Conservation (phyloP, 2,329 filamentous ascomycete species). For the Immersiporthe knoxdaviesiana region DNA sequence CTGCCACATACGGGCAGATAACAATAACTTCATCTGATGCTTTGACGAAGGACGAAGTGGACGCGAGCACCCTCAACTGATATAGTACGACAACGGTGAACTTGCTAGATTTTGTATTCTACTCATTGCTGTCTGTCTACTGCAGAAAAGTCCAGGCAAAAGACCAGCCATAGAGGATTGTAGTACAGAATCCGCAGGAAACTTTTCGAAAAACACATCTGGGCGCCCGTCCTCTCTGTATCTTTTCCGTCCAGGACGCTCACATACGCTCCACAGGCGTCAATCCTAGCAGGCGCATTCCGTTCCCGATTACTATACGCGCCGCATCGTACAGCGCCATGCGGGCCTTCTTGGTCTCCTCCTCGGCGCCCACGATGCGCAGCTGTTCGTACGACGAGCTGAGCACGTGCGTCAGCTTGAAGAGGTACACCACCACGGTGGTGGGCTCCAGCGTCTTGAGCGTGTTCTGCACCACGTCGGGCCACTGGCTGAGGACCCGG, state of each 20-base stretch:
- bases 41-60: not conserved
- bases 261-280: conserved; percentile 69
- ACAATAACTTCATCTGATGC: not conserved
- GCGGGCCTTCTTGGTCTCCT: conserved; percentile 70
- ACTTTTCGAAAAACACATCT: not conserved
- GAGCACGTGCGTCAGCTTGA: conserved; percentile 83
- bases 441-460: conserved; percentile 78
- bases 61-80: not conserved
- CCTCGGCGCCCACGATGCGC: conserved; percentile 79
- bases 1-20: not conserved
- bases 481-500: conserved; percentile 80
- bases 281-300: conserved; percentile 80
- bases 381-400: conserved; percentile 83
- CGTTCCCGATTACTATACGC: conserved; percentile 76
- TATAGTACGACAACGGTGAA: not conserved
- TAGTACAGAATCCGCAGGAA: not conserved
- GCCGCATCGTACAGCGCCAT: conserved; percentile 79
- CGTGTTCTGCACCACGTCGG: conserved; percentile 82
- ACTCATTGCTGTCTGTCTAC: not conserved
- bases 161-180: conserved; percentile 2
- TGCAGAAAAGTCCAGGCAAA: too few species aligned
- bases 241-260: not conserved
- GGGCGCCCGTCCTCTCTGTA: not conserved
- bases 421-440: conserved; percentile 64
- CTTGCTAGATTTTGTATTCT: not conserved